Conservation (phyloP, 1,139 yeast species). For the Yamadazyma pseudoaaseri region DNA sequence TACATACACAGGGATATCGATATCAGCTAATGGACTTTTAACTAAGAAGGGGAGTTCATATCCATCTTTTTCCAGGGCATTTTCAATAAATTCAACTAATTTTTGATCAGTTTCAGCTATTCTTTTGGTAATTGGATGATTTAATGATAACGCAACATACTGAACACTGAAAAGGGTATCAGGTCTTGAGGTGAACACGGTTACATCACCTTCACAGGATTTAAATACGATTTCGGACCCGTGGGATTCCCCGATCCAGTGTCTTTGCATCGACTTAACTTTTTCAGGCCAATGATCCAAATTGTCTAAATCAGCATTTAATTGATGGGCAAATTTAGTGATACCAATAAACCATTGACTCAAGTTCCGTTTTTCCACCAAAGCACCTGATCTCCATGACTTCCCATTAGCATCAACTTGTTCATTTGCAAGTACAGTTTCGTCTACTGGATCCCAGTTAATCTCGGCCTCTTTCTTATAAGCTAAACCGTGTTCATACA, state of each 20-base stretch:
- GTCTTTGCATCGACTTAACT: conserved; percentile 84
- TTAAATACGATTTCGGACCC: conserved; percentile 72
- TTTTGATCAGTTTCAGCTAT: conserved; percentile 33
- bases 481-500: conserved; percentile 76
- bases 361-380: conserved; percentile 75
- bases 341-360: conserved; percentile 94
- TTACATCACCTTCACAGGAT: conserved; percentile 24
- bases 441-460: conserved; percentile 97
- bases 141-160: conserved; percentile 72
- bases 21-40: conserved; percentile 56
- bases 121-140: conserved; percentile 59
- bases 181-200: conserved; percentile 82
- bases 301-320: conserved; percentile 58
- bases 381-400: conserved; percentile 97
- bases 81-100: conserved; percentile 46
- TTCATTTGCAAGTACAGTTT: conserved; percentile 93
- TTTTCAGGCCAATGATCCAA: conserved; percentile 82
- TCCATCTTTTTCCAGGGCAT: conserved; percentile 62
- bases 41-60: conserved; percentile 45
- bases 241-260: conserved; percentile 89
- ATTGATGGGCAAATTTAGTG: conserved; percentile 70
- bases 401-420: conserved; percentile 89
- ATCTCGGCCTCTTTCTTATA: conserved; percentile 84
- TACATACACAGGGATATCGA: conserved; percentile 68
- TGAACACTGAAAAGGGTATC: conserved; percentile 85